phyloP scores from a whole-genome alignment of 2,329 filamentous ascomycete genomes.

The Ceratocystis smalleyi region DNA sequence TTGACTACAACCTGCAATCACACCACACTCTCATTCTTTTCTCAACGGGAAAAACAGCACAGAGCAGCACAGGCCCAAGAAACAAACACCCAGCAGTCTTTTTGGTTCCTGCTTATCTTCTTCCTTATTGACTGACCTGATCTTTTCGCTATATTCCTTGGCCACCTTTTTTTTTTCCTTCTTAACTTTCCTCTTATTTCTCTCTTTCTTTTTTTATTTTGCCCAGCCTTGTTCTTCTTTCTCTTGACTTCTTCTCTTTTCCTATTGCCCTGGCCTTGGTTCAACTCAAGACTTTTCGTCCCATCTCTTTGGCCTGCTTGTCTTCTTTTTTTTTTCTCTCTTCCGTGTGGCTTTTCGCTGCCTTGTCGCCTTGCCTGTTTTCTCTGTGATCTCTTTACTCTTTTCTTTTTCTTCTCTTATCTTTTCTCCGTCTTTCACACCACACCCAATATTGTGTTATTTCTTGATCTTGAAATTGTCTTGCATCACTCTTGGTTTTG shows the following conservation, averaged over 20 bases:
- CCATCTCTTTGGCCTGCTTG: not conserved
- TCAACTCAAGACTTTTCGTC: not conserved
- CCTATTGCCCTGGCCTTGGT: not conserved
- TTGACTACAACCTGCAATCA: not conserved
- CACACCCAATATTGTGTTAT: not conserved
- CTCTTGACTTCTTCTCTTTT: not conserved
- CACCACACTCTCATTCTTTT: not conserved
- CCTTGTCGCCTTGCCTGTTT: conserved; percentile 5
- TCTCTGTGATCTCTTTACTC: not conserved
- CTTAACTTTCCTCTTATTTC: not conserved
- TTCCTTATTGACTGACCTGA: not conserved
- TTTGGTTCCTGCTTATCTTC: conserved; percentile 2
- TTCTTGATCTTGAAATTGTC: not conserved
- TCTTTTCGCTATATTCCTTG: not conserved
- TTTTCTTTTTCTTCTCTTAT: not conserved
- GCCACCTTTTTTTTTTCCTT: not conserved
- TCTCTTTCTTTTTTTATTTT: not conserved
- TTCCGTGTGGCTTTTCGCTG: not conserved
- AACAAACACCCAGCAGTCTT: not conserved
- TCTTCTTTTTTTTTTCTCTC: not conserved
- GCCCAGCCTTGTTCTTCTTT: not conserved
- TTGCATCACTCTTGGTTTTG: not conserved
- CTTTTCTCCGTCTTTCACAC: not conserved
- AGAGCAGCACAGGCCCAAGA: conserved; percentile 2
- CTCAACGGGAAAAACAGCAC: not conserved